phyloP scores from a whole-genome alignment of 2,329 filamentous ascomycete species.

The Pseudogymnoascus verrucosus region DNA sequence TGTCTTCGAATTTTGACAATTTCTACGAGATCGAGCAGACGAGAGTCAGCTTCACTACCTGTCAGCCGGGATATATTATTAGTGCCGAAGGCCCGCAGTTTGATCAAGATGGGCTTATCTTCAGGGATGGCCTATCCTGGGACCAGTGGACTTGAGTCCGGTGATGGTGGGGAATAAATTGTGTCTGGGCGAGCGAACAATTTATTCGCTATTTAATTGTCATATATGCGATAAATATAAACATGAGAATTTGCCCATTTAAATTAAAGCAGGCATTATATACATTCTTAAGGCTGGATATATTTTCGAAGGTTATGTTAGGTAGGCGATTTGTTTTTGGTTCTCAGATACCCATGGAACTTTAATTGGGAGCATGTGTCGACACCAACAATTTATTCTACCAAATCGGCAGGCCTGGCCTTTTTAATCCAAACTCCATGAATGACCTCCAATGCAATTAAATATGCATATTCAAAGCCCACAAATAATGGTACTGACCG shows the following conservation, averaged over 20 bases:
- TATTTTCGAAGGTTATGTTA: neutral
- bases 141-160: neutral
- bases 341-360: neutral
- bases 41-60: constrained; percentile 46
- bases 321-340: neutral
- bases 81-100: constrained; percentile 46
- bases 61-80: constrained; percentile 48
- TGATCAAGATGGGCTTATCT: neutral
- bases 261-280: too few relatives aligned
- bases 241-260: neutral
- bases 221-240: neutral
- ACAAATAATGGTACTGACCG: neutral
- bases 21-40: constrained; percentile 42
- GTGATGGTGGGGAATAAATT: too few relatives aligned
- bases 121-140: neutral
- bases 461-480: neutral
- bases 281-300: too few relatives aligned
- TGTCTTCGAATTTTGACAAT: constrained; percentile 38
- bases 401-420: neutral
- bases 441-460: neutral
- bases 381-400: neutral
- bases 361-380: too few relatives aligned
- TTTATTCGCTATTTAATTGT: neutral
- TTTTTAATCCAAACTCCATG: neutral
- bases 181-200: neutral